Percentiles rank a stretch among this genome's conserved stretches.
These are phyloP conservation scores for Leccinum barrowsii DNA, from an alignment of 768 basidiomycete species.

Conservation along the genomic window DNA sequence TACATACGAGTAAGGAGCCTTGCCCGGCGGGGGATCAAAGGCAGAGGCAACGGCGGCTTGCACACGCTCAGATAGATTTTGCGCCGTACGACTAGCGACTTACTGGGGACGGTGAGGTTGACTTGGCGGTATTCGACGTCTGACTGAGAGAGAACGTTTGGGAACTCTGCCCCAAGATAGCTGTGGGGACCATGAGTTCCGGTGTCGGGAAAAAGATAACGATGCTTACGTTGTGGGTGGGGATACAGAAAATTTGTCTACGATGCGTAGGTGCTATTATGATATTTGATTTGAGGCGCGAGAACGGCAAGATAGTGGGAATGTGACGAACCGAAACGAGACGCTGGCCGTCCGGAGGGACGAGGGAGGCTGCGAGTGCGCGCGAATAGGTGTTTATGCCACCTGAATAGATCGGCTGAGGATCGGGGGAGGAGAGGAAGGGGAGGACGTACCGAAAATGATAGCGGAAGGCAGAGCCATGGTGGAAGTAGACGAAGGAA, in stretches of 20 bases:
- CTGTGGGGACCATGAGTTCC: conserved; percentile 35
- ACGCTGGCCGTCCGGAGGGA: conserved; percentile 63
- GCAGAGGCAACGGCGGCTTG: conserved; percentile 63
- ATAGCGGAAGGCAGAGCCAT: conserved; percentile 64
- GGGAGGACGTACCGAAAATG: conserved; percentile 62
- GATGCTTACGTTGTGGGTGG: conserved; percentile 68
- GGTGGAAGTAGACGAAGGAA: conserved; percentile 7
- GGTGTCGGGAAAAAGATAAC: conserved; percentile 12
- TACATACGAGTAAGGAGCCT: conserved; percentile 70
- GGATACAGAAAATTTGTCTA: conserved; percentile 68
- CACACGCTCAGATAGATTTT: conserved; percentile 12
- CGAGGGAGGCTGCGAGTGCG: conserved; percentile 61
- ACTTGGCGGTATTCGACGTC: conserved; percentile 79
- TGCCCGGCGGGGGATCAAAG: conserved; percentile 71
- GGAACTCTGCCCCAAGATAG: conserved; percentile 76
- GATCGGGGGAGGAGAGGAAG: conserved; percentile 5
- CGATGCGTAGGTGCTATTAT: conserved; percentile 60
- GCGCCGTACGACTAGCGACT: conserved; percentile 22
- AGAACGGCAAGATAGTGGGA: conserved; percentile 7
- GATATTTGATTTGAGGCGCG: conserved; percentile 5
- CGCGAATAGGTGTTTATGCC: conserved; percentile 80
- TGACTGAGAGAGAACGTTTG: conserved; percentile 60
- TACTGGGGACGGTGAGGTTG: conserved; percentile 73
- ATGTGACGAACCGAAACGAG: conserved; percentile 62
- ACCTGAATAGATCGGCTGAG: conserved; percentile 40